Base-by-base conservation (phyloP, 23 red algal genomes). In the Chondrus crispus region DNA sequence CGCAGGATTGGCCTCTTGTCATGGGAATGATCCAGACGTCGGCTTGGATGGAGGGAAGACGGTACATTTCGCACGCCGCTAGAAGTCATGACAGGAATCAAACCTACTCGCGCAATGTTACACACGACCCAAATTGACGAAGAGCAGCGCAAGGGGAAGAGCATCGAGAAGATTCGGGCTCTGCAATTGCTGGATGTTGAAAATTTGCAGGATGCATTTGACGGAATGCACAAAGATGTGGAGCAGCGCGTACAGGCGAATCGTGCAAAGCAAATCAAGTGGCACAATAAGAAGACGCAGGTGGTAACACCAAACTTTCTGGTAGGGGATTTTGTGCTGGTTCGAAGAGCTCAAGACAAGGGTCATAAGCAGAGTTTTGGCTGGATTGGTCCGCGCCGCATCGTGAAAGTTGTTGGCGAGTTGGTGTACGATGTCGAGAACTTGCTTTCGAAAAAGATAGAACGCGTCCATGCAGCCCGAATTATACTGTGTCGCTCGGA, bases 1-100 rank as follows among this genome's bases (percentile, higher is more conserved):
- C 78, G n/a, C 78, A 82, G 52, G 78, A 82, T 60, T 82, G 47
- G 78, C 46, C 78, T 28, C n/a, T 4, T 7, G 8, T 82, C 52
- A 82, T 82, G 24, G 8, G 46, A 28, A 82, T 82, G 24, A 28
- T 82, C 78, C 78, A 40, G 8, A 35, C 32, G 26, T 58, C n/a
- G 22, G 45, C 78, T 40, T 40, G 24, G 52, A 14, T 40, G 45
- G 13, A 22, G 35, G 32, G 12, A 29, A 35, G 78, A 35, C 55
- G 78, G 78, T 53, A 28, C 5, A 37, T 58, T 53, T 20, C 78
- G 78, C 28, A 58, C 46, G n/a, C 78, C 44, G 52, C 40, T 82
- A 26, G 48, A 82, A 82, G 78, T 82, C 5, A 63, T 82, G 78
- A 82, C 78, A 29, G 78, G 78, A 26, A 82, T 82, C 42, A 38